Evolutionary conservation across 345 rosid species (phyloP).

Genomic region (Cochlearia excelsa): DNA sequence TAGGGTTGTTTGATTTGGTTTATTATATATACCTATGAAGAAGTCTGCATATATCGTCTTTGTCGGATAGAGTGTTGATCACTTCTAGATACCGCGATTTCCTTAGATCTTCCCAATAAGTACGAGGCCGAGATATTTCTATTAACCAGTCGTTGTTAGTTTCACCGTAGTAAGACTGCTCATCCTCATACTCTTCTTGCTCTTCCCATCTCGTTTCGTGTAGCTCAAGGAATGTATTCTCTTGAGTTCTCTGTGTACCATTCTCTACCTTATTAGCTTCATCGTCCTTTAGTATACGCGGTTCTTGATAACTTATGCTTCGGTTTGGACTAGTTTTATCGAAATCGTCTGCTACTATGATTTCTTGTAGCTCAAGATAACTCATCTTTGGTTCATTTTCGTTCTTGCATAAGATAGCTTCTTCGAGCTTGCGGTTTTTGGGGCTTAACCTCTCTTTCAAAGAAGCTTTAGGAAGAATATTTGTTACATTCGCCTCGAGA

Average conservation of each 20-base stretch:
- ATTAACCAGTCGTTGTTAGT: constrained; percentile 57
- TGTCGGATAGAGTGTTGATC: constrained; percentile 45
- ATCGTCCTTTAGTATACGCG: neutral
- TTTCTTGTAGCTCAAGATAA: constrained; percentile 27
- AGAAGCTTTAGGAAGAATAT: no score
- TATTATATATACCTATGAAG: constrained; percentile 56
- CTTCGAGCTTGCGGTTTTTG: no score
- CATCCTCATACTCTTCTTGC: constrained; percentile 37
- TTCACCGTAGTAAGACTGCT: constrained; percentile 29
- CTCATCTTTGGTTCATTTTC: neutral
- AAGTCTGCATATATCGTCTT: constrained; percentile 67
- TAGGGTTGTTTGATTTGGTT: neutral
- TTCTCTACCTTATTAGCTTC: neutral
- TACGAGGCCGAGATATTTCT: constrained; percentile 72
- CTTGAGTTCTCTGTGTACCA: constrained; percentile 7
- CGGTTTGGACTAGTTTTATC: neutral
- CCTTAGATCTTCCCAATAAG: constrained; percentile 81
- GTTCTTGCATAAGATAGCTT: no score
- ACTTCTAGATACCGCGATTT: constrained; percentile 67
- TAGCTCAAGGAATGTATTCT: constrained; percentile 21
- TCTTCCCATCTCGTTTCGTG: constrained; percentile 40
- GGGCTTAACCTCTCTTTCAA: no score
- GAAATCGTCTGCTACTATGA: constrained; percentile 12
- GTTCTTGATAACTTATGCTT: constrained; percentile 6
- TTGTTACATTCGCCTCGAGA: no score